Conservation (phyloP, 768 basidiomycete genomes). For the Psilocybe subaeruginosa region DNA sequence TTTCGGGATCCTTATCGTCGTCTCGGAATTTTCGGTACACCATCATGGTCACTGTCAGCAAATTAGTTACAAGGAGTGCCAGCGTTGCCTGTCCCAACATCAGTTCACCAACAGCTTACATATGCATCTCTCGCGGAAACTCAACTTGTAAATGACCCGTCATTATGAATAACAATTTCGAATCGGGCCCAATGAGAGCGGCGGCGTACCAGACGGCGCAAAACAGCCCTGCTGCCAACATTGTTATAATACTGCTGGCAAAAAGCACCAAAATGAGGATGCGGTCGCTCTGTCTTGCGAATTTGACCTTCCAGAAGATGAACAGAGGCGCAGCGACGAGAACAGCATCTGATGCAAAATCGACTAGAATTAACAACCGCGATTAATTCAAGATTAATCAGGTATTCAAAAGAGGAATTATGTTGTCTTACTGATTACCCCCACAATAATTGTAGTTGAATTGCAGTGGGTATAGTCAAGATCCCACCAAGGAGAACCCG, state of each 20-base stretch:
- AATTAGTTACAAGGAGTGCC: slow-evolving; percentile 7
- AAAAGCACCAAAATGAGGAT: slow-evolving; percentile 27
- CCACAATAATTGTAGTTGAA: not conserved
- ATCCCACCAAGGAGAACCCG: not conserved
- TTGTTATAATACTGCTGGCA: slow-evolving; percentile 24
- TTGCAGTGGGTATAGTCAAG: slow-evolving; percentile 3
- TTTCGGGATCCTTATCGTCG: not conserved
- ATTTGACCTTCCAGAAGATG: slow-evolving; percentile 26
- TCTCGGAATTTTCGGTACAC: slow-evolving; percentile 5
- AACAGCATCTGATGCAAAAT: slow-evolving; percentile 20
- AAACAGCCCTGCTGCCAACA: slow-evolving; percentile 12
- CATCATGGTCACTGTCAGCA: slow-evolving; percentile 9
- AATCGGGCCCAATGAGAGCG: slow-evolving; percentile 4
- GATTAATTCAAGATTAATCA: no score
- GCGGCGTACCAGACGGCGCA: slow-evolving; percentile 8
- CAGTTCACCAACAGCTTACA: not conserved
- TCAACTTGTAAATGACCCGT: slow-evolving; percentile 10
- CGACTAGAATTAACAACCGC: no score
- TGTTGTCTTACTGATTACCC: not conserved
- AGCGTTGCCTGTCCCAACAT: not conserved
- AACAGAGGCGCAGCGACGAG: slow-evolving; percentile 27
- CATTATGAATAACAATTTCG: slow-evolving; percentile 6
- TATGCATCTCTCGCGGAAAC: not conserved
- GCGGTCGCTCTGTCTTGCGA: slow-evolving; percentile 21
- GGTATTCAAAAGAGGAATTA: no score